Evolutionary conservation across 176 grass and related monocot species (phyloP).

Genomic region (Ensete ventricosum): DNA sequence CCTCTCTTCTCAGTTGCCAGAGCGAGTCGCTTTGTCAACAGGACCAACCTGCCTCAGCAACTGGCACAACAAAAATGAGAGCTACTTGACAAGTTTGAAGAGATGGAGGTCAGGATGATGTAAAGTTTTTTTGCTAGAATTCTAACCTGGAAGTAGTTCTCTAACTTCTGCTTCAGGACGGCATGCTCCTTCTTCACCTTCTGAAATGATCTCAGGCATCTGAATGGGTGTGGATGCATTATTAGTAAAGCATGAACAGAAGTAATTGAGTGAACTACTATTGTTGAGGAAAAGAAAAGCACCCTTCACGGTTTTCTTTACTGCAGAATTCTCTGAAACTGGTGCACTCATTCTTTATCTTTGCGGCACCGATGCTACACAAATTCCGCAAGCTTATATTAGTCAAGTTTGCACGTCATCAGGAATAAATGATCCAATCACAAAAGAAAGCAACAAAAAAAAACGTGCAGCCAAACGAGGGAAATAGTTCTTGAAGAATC

Average conservation of each 20-base stretch:
- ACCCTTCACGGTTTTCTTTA: slow-evolving; percentile 79
- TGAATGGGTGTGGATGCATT: slow-evolving; percentile 26
- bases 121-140: not conserved
- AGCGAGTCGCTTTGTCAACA: slow-evolving; percentile 45
- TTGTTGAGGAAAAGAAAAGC: not conserved
- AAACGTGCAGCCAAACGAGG: not conserved
- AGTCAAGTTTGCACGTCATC: not conserved
- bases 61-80: slow-evolving; percentile 25
- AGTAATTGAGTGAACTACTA: not conserved
- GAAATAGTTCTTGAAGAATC: not conserved
- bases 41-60: slow-evolving; percentile 60
- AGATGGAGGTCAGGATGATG: not conserved
- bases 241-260: not conserved
- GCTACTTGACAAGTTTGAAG: not conserved
- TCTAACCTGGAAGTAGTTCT: slow-evolving; percentile 94
- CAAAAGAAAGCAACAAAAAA: not conserved
- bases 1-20: slow-evolving; percentile 7
- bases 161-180: slow-evolving; percentile 67
- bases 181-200: slow-evolving; percentile 85
- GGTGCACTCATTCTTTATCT: slow-evolving; percentile 85
- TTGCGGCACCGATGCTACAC: slow-evolving; percentile 30
- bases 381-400: not conserved
- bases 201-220: slow-evolving; percentile 71
- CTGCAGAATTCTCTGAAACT: slow-evolving; percentile 55
- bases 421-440: too few species aligned